Evolutionary conservation across 148 eudicot genomes (phyloP).

Genomic region (Gaultheria prostrata): DNA sequence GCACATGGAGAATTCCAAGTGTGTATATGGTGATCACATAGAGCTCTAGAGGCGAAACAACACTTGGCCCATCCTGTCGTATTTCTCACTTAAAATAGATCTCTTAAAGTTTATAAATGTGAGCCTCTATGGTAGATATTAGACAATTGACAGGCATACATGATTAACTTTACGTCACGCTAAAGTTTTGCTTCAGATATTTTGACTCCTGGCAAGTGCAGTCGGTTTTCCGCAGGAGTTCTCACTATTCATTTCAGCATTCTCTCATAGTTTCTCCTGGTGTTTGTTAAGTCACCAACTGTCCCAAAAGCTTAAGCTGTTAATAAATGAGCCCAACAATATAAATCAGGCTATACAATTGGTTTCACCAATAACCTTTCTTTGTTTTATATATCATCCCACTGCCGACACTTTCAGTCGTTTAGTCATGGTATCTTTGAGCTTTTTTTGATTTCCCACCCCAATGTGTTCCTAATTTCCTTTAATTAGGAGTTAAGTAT

Average conservation of each 20-base stretch:
- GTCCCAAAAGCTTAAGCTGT: not conserved
- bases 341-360: not conserved
- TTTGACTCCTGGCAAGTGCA: not conserved
- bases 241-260: not conserved
- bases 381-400: not conserved
- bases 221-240: not conserved
- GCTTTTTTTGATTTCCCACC: not conserved
- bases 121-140: not conserved
- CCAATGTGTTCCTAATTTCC: not conserved
- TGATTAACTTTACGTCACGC: not conserved
- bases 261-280: not conserved
- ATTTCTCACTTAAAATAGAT: not conserved
- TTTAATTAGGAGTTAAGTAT: not conserved
- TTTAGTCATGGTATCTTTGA: not conserved
- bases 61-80: not conserved
- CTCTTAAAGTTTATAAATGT: not conserved
- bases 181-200: not conserved
- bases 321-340: not conserved
- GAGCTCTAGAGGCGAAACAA: not conserved
- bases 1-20: not conserved
- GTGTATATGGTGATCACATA: not conserved
- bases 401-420: not conserved
- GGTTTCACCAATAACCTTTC: not conserved
- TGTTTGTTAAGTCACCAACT: not conserved
- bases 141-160: not conserved